Percentiles rank a stretch among this genome's conserved stretches.
These are phyloP conservation scores for Penicillium egyptiacum DNA, from an alignment of 495 filamentous ascomycete genomes.

Conservation along the genomic window DNA sequence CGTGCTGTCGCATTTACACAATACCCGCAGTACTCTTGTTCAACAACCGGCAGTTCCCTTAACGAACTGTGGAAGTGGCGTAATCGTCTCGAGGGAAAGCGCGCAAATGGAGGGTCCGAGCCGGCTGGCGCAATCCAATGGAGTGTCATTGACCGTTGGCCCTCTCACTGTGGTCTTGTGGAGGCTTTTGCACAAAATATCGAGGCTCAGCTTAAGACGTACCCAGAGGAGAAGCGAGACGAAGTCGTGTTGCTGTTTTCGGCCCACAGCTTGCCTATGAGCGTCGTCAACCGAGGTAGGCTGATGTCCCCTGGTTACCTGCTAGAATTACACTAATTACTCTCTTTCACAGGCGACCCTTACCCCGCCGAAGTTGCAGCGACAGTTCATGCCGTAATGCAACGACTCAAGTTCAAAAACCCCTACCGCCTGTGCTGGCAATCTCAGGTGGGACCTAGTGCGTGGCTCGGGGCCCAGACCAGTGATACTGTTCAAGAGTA, in stretches of 20 bases:
- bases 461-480: conserved; percentile 96
- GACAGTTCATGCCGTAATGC: conserved; percentile 97
- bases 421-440: conserved; percentile 96
- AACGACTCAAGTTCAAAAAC: conserved; percentile 79
- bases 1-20: conserved; percentile 97
- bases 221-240: conserved; percentile 73
- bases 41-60: conserved; percentile 91
- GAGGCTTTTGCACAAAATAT: conserved; percentile 91
- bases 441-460: conserved; percentile 91
- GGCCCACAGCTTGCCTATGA: conserved; percentile 95
- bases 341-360: conserved; percentile 65
- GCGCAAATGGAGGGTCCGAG: conserved; percentile 48
- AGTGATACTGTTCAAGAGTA: conserved; percentile 82
- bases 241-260: conserved; percentile 88
- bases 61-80: conserved; percentile 99
- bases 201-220: conserved; percentile 75
- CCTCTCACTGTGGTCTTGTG: conserved; percentile 82
- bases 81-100: conserved; percentile 80
- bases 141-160: conserved; percentile 99
- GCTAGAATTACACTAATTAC: conserved; percentile 17
- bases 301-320: neutral
- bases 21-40: conserved; percentile 99
- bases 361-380: conserved; percentile 97
- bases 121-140: conserved; percentile 74
- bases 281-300: conserved; percentile 86